Evolutionary conservation across 805 yeast species (phyloP), one percentile per base, ranked within the genome.

Genomic region (Jamesozyma rosinii): DNA sequence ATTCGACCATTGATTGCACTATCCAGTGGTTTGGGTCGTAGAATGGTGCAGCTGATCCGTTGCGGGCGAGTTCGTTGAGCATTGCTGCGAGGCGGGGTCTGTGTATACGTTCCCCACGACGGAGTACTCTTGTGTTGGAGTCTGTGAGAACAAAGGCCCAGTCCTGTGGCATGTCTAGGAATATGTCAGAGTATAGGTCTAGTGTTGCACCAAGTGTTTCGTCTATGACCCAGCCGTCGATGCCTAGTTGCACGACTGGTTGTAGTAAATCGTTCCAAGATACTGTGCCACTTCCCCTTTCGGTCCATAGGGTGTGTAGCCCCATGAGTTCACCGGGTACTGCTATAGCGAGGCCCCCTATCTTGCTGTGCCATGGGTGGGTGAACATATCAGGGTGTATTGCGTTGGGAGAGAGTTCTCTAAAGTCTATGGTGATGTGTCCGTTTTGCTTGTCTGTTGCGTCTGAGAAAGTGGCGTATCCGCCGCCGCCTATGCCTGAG

Each of bases 401-500:
- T 1, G 41, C 54, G 2, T 57, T 62, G 0, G 97, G 97, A 0
- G 97, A 95, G 68, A 75, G 76, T 59, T 90, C 98, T 48, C 98
- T 70, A 26, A 92, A 94, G 63, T 90, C 95, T 35, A 89, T 76
- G 24, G 81, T 70, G 2, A 81, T 49, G 21, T 81, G 70, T 2
- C 81, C 49, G 6, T 72, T 70, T 11, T 70, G 66, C 22, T 60
- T 63, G 35, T 58, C 43, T 19, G 34, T 44, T 14, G 35, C 33
- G 21, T 41, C 46, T 2, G 61, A 49, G 42, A 44, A 49, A 1
- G 79, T 73, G 36, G 83, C 81, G 53, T 76, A 87, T 0, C 83
- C 86, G 9, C 98, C 97, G 4, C 97, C 97, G 6, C 97, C 96
- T 35, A 90, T 80, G 0, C 97, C 95, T 1, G 95, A 81, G 45